Percentiles rank a stretch among this genome's conserved stretches.
Evolutionary conservation across 495 filamentous ascomycete species (phyloP).

Genomic region (Aspergillus conjunctus): DNA sequence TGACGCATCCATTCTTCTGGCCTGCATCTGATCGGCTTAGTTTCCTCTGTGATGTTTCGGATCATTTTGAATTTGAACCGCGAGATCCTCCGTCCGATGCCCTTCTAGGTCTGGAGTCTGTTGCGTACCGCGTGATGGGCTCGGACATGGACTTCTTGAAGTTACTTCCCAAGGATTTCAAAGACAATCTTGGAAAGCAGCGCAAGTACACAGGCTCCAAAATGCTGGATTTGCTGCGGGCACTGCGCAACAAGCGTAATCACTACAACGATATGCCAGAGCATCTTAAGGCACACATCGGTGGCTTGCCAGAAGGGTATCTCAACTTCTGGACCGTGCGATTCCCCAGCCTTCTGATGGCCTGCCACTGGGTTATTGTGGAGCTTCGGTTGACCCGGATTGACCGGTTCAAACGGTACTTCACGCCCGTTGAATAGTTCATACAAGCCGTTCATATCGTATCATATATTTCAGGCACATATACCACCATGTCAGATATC

Average conservation of each 20-base stretch:
- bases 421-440: slow-evolving; percentile 29
- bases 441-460: neutral
- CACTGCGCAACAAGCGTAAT: slow-evolving; percentile 91
- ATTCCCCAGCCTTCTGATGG: slow-evolving; percentile 83
- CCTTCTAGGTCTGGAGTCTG: slow-evolving; percentile 64
- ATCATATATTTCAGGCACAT: neutral
- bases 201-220: slow-evolving; percentile 86
- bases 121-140: slow-evolving; percentile 55
- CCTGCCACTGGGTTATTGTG: slow-evolving; percentile 72
- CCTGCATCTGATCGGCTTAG: slow-evolving; percentile 77
- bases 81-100: slow-evolving; percentile 73
- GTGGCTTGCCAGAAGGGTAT: slow-evolving; percentile 80
- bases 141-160: slow-evolving; percentile 74
- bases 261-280: slow-evolving; percentile 92
- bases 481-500: neutral
- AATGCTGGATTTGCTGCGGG: slow-evolving; percentile 84
- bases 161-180: slow-evolving; percentile 73
- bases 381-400: slow-evolving; percentile 63
- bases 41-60: slow-evolving; percentile 91
- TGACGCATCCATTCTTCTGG: slow-evolving; percentile 98
- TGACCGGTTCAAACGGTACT: slow-evolving; percentile 80
- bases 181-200: slow-evolving; percentile 88
- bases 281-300: slow-evolving; percentile 73
- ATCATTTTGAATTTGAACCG: slow-evolving; percentile 90
- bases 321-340: slow-evolving; percentile 78